Evolutionary conservation across 2,329 filamentous ascomycete species (phyloP), one percentile per base, ranked within the genome.

Genomic region (Fusarium denticulatum): DNA sequence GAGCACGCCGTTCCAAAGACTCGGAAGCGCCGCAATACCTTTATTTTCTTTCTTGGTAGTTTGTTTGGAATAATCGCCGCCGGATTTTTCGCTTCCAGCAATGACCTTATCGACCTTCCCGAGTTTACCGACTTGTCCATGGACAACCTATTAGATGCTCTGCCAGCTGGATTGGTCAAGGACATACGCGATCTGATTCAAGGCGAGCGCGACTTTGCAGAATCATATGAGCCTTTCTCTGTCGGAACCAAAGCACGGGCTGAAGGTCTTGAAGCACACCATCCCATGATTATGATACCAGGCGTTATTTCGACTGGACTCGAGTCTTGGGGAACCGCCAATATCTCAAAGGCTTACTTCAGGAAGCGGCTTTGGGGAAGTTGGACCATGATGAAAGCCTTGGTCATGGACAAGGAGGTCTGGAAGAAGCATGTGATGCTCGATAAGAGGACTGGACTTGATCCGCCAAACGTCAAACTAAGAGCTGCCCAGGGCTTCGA

Each of bases 381-480:
- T 76, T 99, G 97, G 96, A 97, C 90, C 73, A 99, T 99, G 96
- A 98, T 99, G 95, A 90, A 93, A 56, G 96, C 96, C 0, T 84
- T 99, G 73, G 94, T 99, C 4, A 84, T 97, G 78, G 96, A 98
- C 82, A 98, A 98, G 83, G 92, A 97, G 34, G 88, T 89, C 39
- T 99, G 96, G 96, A 99, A 98, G 86, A 92, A 87, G 78, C 96
- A 99, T 81, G 94, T 99, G 76, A 98, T 98, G 95, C 88, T 99
- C 16, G 96, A 99, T 82, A 95, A 96, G 81, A 83, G 90, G 42
- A 98, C 96, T 0, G 96, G 96, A 0, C 86, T 99, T 28, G 96
- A 99, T 81, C 96, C 96, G 4, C 94, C 95, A 0, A 91, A 92
- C 18, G 90, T 98, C 77, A 98, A 98, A 84, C 84, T 99, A 26